phyloP scores from a whole-genome alignment of 139 green algal genomes.

The Tetraselmis striata region DNA sequence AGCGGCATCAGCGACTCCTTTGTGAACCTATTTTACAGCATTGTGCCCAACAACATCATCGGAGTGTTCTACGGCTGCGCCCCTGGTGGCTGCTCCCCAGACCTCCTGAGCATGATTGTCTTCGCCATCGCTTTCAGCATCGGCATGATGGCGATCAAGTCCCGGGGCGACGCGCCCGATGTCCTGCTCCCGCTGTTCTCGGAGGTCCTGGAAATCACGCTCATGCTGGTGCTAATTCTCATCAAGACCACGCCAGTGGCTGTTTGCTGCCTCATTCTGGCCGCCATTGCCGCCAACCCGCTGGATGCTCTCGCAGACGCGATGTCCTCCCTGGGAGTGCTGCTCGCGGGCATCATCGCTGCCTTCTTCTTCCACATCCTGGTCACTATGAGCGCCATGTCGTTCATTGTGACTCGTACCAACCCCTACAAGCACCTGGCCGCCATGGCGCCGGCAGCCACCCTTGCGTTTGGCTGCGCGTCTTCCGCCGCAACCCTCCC shows the following conservation, averaged over 20 bases:
- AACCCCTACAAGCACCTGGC: not conserved
- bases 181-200: not conserved
- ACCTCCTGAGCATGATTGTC: not conserved
- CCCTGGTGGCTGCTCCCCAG: not conserved
- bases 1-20: not conserved
- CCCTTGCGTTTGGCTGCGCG: not conserved
- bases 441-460: not conserved
- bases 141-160: not conserved
- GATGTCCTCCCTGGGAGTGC: not conserved
- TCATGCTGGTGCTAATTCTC: not conserved
- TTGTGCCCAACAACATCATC: not conserved
- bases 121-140: not conserved
- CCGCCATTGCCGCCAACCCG: not conserved
- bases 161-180: not conserved
- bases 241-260: not conserved
- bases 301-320: not conserved
- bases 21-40: not conserved
- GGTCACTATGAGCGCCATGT: not conserved
- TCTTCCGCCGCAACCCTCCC: slow-evolving; percentile 8
- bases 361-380: not conserved
- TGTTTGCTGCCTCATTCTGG: not conserved
- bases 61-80: not conserved
- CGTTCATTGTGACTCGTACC: not conserved
- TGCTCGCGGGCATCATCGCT: not conserved
- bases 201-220: not conserved